These are phyloP conservation scores for Athelia sp. DNA, from an alignment of 1,284 basidiomycete genomes.

Conservation along the genomic window DNA sequence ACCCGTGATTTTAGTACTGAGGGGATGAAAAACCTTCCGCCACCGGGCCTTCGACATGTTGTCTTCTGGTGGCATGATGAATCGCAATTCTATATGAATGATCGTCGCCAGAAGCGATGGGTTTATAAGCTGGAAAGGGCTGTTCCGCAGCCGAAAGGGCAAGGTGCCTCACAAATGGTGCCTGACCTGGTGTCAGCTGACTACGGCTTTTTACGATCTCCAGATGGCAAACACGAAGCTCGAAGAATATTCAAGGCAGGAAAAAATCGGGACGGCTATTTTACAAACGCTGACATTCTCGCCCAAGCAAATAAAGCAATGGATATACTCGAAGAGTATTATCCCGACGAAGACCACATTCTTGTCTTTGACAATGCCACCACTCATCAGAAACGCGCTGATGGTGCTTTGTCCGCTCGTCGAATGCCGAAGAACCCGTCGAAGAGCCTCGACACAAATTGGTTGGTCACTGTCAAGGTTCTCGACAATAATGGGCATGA, in stretches of 20 bases:
- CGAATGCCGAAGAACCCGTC: slow-evolving; percentile 15
- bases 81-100: slow-evolving; percentile 21
- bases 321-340: slow-evolving; percentile 18
- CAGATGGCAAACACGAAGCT: slow-evolving; percentile 14
- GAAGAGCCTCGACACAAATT: slow-evolving; percentile 14
- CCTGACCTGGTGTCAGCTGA: slow-evolving; percentile 29
- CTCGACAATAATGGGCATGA: slow-evolving; percentile 1
- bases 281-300: slow-evolving; percentile 19
- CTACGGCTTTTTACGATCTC: slow-evolving; percentile 21
- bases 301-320: slow-evolving; percentile 17
- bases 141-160: slow-evolving; percentile 18
- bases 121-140: slow-evolving; percentile 6
- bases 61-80: slow-evolving; percentile 13
- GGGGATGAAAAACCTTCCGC: neutral
- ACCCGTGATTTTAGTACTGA: slow-evolving; percentile 3
- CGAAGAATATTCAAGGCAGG: slow-evolving; percentile 22
- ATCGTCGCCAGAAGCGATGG: slow-evolving; percentile 12
- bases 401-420: slow-evolving; percentile 21
- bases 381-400: slow-evolving; percentile 22
- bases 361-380: slow-evolving; percentile 30
- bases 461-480: slow-evolving; percentile 1
- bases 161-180: slow-evolving; percentile 27
- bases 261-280: slow-evolving; percentile 25
- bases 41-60: neutral
- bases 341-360: slow-evolving; percentile 12